Base-by-base conservation (phyloP, 352 stramenopile genomes). In the Phytopythium montanum region DNA sequence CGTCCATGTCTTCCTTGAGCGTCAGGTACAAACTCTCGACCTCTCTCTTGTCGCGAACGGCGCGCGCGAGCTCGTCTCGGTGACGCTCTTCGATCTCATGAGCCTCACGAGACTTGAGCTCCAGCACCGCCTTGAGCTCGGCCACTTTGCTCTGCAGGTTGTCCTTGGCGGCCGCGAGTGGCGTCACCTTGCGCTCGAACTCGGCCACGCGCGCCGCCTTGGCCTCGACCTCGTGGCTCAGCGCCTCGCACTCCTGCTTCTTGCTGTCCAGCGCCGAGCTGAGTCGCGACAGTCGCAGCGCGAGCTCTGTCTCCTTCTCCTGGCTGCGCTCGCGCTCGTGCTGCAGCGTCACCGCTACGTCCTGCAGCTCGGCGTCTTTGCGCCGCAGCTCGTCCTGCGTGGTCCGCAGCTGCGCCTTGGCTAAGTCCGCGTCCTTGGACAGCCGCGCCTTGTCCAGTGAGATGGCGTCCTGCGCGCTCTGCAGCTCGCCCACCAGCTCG, bases 401-500 rank as follows among this genome's bases (percentile, higher is more conserved):
- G 10, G 68, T 50, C 25, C 73, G 62, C 2, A 85, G 21, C 38
- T 87, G 73, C 0, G 51, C 48, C 23, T 77, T 81, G 10, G 75
- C 57, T 14, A 50, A 39, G 7, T 83, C 73, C 34, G 64, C 62
- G 14, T 92, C 82, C 50, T 90, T 90, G 25, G 74, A 64, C 0
- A 65, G 64, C 5, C 76, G 75, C 46, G 45, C 72, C 23, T 85
- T 82, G 23, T 92, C 82, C 10, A 76, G 72, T 14, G 72, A 66
- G 19, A 85, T 63, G 28, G 76, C 65, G 33, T 92, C 82, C 21
- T 90, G 79, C 8, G 71, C 72, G 26, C 65, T 65, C 56, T 89
- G 81, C 10, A 92, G 38, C 58, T 92, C 82, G 7, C 41, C 56
- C 49, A 90, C 74, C 2, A 92, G 59, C 25, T 92, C 82, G 58